phyloP scores from a whole-genome alignment of 2,329 filamentous ascomycete genomes.

The Diplodia scrobiculata region DNA sequence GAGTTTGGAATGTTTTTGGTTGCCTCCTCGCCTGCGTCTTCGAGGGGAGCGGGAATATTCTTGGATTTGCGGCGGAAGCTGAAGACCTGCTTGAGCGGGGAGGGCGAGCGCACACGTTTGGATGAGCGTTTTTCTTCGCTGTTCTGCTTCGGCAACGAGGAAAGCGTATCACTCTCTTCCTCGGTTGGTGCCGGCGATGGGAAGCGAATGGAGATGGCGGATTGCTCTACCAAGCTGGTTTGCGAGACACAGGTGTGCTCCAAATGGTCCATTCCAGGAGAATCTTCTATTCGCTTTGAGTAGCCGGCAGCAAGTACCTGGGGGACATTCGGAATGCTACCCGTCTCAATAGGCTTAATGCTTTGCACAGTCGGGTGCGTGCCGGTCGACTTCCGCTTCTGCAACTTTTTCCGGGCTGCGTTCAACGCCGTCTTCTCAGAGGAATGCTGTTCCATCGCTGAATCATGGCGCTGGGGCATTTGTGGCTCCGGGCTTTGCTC shows the following conservation, averaged over 20 bases:
- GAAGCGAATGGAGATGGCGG: conserved; percentile 31
- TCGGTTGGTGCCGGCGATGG: conserved; percentile 27
- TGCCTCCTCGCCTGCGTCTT: neutral
- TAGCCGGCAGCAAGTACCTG: conserved; percentile 42
- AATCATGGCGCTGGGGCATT: conserved; percentile 17
- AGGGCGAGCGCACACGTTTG: neutral
- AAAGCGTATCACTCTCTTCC: neutral
- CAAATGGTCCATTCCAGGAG: conserved; percentile 44
- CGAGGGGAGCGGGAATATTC: neutral
- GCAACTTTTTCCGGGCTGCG: conserved; percentile 31
- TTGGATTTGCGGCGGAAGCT: conserved; percentile 21
- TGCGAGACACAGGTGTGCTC: conserved; percentile 42
- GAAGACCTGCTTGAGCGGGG: conserved; percentile 16
- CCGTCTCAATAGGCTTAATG: conserved; percentile 38
- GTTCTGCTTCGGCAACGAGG: neutral
- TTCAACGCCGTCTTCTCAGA: neutral
- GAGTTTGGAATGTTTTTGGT: neutral
- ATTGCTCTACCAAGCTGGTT: conserved; percentile 32
- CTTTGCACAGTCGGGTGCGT: conserved; percentile 40
- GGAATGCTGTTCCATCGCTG: conserved; percentile 9
- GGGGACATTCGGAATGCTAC: conserved; percentile 41
- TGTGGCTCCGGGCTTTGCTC: conserved; percentile 6
- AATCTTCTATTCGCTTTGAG: conserved; percentile 40
- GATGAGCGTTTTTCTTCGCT: conserved; percentile 1
- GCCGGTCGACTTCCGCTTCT: conserved; percentile 39